Evolutionary conservation across 2,329 filamentous ascomycete genomes (phyloP), one percentile per base, ranked within the genome.

Genomic region (Escovopsis weberi): DNA sequence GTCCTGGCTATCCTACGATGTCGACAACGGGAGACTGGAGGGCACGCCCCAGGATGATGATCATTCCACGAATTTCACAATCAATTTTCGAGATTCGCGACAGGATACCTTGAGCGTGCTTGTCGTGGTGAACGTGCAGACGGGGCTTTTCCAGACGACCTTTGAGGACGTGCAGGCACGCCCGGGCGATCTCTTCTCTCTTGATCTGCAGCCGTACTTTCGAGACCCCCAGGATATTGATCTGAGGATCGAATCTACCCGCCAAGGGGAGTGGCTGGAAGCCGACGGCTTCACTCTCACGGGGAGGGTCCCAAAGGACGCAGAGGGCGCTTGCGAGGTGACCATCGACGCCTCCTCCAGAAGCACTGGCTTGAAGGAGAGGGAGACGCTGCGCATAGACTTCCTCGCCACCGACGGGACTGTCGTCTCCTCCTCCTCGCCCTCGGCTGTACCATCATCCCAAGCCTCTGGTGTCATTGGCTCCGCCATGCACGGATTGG

Each of bases 1-100:
- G 0, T 54, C 63, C 3, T 94, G 87, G 87, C 58, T 93, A 26
- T 63, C 64, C 0, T 73, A 91, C 42, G 69, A 91, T 52, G 62
- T 69, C 2, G 51, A 62, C 8, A 78, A 76, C 0, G 72, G 86
- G 55, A 63, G 62, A 1, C 60, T 94, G 6, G 68, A 62, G 30
- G 87, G 86, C 2, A 81, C 63, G 2, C 76, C 82, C 3, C 75
- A 78, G 0, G 53, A 65, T n/a, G 63, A 67, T 40, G 72, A 75
- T 4, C 64, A 66, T 39, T 74, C 78, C 4, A 67, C 72, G 26
- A 81, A 80, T 49, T 69, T 89, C 38, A 76, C 70, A 1, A 62
- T 86, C 33, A 68, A 63, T 11, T 78, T 77, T 9, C 68, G 61
- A 11, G 80, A 85, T 54, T 58, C 61, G 11, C 75, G 72, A 48